phyloP scores from a whole-genome alignment of 2,329 filamentous ascomycete genomes.

The Pyrenophora seminiperda region DNA sequence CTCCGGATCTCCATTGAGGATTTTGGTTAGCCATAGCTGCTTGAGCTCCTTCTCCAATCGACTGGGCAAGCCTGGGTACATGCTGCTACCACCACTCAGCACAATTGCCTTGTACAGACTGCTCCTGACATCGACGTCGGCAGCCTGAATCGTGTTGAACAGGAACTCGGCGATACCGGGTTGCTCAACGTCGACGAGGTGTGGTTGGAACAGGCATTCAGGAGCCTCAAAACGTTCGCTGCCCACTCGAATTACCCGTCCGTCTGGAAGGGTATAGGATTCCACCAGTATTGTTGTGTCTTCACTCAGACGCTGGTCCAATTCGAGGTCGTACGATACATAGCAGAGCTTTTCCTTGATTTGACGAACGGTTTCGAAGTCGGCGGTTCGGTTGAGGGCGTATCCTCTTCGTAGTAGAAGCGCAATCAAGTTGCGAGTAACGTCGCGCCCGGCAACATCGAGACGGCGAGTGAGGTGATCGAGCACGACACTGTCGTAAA shows the following conservation, averaged over 20 bases:
- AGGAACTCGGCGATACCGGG: conserved; percentile 95
- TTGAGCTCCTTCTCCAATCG: conserved; percentile 98
- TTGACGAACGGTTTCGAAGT: conserved; percentile 96
- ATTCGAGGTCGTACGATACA: conserved; percentile 94
- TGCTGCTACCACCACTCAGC: conserved; percentile 93
- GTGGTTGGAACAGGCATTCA: conserved; percentile 97
- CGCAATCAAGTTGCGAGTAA: conserved; percentile 97
- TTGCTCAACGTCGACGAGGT: conserved; percentile 96
- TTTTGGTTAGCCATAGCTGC: conserved; percentile 94
- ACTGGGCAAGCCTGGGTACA: conserved; percentile 96
- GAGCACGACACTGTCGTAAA: conserved; percentile 96
- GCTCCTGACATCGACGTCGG: conserved; percentile 91
- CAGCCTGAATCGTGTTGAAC: conserved; percentile 97
- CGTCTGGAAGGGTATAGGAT: conserved; percentile 95
- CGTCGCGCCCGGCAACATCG: conserved; percentile 94
- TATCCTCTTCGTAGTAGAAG: conserved; percentile 92
- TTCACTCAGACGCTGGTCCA: conserved; percentile 94
- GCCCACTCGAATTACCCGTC: conserved; percentile 92
- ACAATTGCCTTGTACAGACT: conserved; percentile 98
- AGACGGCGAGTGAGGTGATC: conserved; percentile 94
- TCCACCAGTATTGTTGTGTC: conserved; percentile 97
- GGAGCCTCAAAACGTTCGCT: conserved; percentile 98
- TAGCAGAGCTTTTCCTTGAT: conserved; percentile 99
- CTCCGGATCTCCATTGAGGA: conserved; percentile 89
- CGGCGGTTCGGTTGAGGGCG: conserved; percentile 94